A percentile compares a stretch with the other conserved stretches of the same genome.
Conservation (phyloP, 148 eudicot genomes). For the Cornus kousa region DNA sequence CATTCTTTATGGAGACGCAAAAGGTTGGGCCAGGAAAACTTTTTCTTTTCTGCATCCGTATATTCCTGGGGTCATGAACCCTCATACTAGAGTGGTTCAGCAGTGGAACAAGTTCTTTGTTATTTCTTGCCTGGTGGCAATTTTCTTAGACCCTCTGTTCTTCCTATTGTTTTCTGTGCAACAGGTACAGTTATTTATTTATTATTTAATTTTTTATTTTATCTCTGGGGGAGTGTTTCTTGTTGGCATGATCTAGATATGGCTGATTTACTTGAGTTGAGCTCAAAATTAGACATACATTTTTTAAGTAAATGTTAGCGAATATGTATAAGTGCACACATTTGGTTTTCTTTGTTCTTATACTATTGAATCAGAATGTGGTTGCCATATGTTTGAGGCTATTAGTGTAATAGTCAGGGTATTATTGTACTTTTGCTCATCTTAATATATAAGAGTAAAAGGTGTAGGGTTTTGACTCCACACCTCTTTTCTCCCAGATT, state of each 20-base stretch:
- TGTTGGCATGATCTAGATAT: not conserved
- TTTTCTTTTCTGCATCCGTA: conserved; percentile 36
- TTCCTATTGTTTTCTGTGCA: conserved; percentile 58
- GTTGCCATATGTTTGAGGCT: too few relatives aligned
- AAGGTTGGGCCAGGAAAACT: conserved; percentile 65
- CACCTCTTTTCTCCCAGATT: too few relatives aligned
- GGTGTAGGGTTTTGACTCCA: too few relatives aligned
- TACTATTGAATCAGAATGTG: not conserved
- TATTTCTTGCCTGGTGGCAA: conserved; percentile 61
- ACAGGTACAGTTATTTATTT: conserved; percentile 29
- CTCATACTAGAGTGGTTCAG: conserved; percentile 66
- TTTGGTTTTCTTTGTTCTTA: not conserved
- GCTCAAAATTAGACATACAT: not conserved
- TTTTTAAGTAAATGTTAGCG: not conserved
- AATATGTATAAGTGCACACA: not conserved
- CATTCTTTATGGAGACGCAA: conserved; percentile 71
- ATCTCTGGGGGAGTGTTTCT: too few relatives aligned
- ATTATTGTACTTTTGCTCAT: too few relatives aligned
- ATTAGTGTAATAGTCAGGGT: too few relatives aligned
- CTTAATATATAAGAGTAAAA: too few relatives aligned
- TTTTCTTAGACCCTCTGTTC: conserved; percentile 83
- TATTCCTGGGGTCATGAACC: conserved; percentile 75
- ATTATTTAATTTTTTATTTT: too few relatives aligned
- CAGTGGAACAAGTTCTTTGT: conserved; percentile 73
- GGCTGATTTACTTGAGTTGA: not conserved